A percentile compares a stretch with the other conserved stretches of the same genome.
Conservation (phyloP, 2,329 filamentous ascomycete genomes). For the Neophaeococcomyces mojaviensis region DNA sequence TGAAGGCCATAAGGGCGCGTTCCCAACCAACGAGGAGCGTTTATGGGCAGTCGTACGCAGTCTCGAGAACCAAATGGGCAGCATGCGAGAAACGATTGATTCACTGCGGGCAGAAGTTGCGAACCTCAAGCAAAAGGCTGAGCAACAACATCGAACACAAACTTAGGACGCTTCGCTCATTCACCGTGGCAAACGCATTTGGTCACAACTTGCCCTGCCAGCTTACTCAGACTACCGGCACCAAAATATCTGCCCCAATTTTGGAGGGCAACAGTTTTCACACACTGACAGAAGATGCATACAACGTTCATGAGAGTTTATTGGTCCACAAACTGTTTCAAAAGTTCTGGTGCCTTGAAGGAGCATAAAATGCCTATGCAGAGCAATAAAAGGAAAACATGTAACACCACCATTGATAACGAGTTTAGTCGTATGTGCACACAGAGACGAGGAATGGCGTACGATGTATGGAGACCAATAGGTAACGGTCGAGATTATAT, state of each 20-base stretch:
- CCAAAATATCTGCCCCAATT: too few species aligned
- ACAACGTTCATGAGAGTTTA: too few species aligned
- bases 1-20: conserved; percentile 19
- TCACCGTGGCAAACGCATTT: too few species aligned
- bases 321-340: too few species aligned
- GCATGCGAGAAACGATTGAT: conserved; percentile 35
- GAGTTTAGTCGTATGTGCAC: not conserved
- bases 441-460: conserved; percentile 1
- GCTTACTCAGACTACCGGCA: too few species aligned
- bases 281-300: too few species aligned
- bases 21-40: conserved; percentile 30
- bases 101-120: conserved; percentile 3
- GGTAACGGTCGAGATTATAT: not conserved
- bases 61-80: conserved; percentile 35
- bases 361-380: too few species aligned
- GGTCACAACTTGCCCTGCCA: too few species aligned
- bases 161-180: too few species aligned
- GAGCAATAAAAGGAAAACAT: not conserved
- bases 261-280: too few species aligned
- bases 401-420: conserved; percentile 1
- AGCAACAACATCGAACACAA: conserved; percentile 1
- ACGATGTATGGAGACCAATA: not conserved
- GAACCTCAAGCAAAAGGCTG: conserved; percentile 1
- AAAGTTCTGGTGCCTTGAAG: too few species aligned
- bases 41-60: conserved; percentile 38